Evolutionary conservation across 192 early-diverging fungal species (phyloP), one percentile per base, ranked within the genome.

Genomic region (Coemansia javaensis): DNA sequence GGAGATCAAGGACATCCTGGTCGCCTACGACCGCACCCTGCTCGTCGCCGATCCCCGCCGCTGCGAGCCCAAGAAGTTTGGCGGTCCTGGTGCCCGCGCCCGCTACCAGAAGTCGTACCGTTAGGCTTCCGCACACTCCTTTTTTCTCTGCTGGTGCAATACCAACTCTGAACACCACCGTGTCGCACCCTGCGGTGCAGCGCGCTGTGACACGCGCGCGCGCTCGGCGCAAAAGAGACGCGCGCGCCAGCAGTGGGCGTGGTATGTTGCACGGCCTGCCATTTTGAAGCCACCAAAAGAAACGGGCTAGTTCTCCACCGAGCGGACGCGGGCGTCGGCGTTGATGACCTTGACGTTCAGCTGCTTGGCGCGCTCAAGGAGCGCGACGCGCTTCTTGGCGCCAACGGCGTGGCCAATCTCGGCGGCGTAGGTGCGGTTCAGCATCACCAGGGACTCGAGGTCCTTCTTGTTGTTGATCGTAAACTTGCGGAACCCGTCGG

Each of bases 41-140:
- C 88, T 98, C 39, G 96, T 98, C 56, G 94, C 94, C 49, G 94
- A 97, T 77, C 93, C 94, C 53, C 92, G 96, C 79, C 93, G 96
- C 66, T 91, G 89, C 80, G 96, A 98, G 77, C 90, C 96, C 79
- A 98, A 98, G 93, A 98, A 97, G 86, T 98, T 98, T 70, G 96
- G 94, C 79, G 96, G 96, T 84, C 80, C 79, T 56, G 96, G 96
- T 90, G 96, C 96, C 75, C 91, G 96, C 80, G 87, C 95, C 63
- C 87, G 93, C 61, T 87, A 80, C 85, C 85, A 89, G 78, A 88
- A 88, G 83, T 89, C 86, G 52, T 89, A 89, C 84, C 87, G 86
- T 89, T 89, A 87, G 85, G 67, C 30, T 33, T 38, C 32, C 35
- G 35, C 36, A 45, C 50, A 63, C 55, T 62, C 57, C 44, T 55